These are phyloP conservation scores for Solanum sparsipilum DNA, from an alignment of 257 asterid species.

Conservation along the genomic window DNA sequence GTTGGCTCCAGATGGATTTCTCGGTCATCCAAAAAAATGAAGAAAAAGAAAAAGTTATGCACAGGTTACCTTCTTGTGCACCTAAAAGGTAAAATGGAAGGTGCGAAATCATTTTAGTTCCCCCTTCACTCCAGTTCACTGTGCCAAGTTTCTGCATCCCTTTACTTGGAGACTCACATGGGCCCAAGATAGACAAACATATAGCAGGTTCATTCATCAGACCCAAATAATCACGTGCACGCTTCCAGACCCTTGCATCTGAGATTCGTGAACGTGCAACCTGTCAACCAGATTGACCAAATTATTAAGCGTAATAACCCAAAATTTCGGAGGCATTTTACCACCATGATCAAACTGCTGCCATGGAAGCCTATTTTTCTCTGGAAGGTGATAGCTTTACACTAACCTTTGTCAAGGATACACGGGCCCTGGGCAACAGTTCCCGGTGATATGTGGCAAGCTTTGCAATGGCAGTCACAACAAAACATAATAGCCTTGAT, in stretches of 20 bases:
- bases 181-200: conserved; percentile 75
- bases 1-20: neutral
- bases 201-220: conserved; percentile 87
- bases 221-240: conserved; percentile 78
- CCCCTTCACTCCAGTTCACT: conserved; percentile 71
- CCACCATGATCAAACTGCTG: neutral
- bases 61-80: conserved; percentile 55
- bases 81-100: conserved; percentile 77
- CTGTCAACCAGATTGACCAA: conserved; percentile 18
- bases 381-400: neutral
- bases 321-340: neutral
- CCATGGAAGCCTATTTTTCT: neutral
- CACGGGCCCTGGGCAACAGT: conserved; percentile 80
- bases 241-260: conserved; percentile 75
- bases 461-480: conserved; percentile 88
- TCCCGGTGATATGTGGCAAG: conserved; percentile 82
- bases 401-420: conserved; percentile 76
- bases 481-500: conserved; percentile 87
- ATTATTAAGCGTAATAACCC: neutral
- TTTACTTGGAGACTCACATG: conserved; percentile 44
- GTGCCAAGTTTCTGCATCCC: conserved; percentile 54
- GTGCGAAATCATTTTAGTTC: conserved; percentile 63
- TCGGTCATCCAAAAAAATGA: neutral
- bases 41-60: neutral
- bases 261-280: conserved; percentile 83